Base-by-base conservation (phyloP, 108 stramenopile genomes). In the Bacterosira constricta region DNA sequence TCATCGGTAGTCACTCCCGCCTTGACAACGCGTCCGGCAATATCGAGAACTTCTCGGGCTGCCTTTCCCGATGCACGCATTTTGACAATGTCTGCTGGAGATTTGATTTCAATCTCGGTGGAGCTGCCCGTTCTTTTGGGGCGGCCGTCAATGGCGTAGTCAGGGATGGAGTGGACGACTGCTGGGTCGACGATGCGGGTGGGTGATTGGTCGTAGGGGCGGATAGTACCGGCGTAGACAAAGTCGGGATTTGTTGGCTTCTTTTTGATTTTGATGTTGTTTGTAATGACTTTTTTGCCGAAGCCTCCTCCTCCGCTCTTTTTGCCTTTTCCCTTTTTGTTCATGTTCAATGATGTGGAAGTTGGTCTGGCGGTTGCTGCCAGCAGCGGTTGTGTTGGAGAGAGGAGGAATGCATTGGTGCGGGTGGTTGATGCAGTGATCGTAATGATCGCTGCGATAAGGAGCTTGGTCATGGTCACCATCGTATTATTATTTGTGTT, bases 31-130 rank as follows among this genome's bases (percentile, higher is more conserved):
- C 68, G 17, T 11, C 96, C 97, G 2, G 96, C 97, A 38, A 88
- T 63, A 69, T 97, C 98, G 25, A 99, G 81, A 18, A 97, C 90
- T 66, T 98, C 90, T 23, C 96, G 73, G 12, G 97, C 97, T 20
- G 92, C 66, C 37, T 63, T 65, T 15, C 96, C 96, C 1, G 97
- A 81, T 4, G 73, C 90, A n/a, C 90, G 67, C 96, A 99, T 99
- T 41, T 82, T 93, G 27, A 56, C 84, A 66, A 99, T 96, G 61
- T 97, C 95, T 36, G 87, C 85, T 1, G 87, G 70, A 10, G 79
- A 90, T 73, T 97, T 96, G 23, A 90, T 85, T 65, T 97, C 95
- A 73, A 97, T 92, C 11, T 37, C 45, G 36, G 63, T 26, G 9
- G 30, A 0, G 39, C 31, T 32, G 30, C 68, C 46, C 60, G 56